Evolutionary conservation across 2,329 filamentous ascomycete genomes (phyloP), one percentile per base, ranked within the genome.

Genomic region (Xylaria sp.): DNA sequence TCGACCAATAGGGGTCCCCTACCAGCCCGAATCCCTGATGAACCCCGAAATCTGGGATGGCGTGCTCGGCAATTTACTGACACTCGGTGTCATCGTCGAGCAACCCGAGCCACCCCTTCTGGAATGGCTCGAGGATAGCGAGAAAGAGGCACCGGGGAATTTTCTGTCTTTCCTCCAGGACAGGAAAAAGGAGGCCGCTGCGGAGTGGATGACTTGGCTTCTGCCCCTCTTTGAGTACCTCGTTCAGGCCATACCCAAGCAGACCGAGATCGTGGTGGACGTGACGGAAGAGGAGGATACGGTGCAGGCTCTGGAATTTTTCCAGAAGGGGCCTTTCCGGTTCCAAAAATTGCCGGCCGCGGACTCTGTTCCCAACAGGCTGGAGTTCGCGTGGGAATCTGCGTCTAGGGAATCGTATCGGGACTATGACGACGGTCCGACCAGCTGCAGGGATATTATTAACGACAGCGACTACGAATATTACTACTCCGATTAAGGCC

Each of bases 181-280:
- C 2, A 50, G 52, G 64, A 66, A 62, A 13, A 61, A 36, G 25
- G 34, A 57, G n/a, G 65, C 59, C 4, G 60, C 39, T 15, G 46
- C 36, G 12, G 28, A 64, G 46, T 57, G 60, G 55, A 60, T 64
- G 65, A 50, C 60, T 3, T 67, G 58, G 65, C 60, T 67, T 8
- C 39, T 59, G 18, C 65, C 65, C 18, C 25, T 67, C 46, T 67
- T 67, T 9, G 60, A 64, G 48, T 67, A 67, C 25, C 65, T 67
- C 23, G 48, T 67, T 13, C 46, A 23, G 23, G 30, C 60, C 10
- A 48, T 67, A 28, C 65, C 60, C 28, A 43, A 60, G 48, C 45
- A 60, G 2, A 56, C 65, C 13, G 65, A 67, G 55, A 64, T 67
- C 10, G 55, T 67, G 18, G 52, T 67, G 9, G 65, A 67, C 15